Conservation (phyloP, 2,329 filamentous ascomycete species). For the Akanthomyces muscarius region DNA sequence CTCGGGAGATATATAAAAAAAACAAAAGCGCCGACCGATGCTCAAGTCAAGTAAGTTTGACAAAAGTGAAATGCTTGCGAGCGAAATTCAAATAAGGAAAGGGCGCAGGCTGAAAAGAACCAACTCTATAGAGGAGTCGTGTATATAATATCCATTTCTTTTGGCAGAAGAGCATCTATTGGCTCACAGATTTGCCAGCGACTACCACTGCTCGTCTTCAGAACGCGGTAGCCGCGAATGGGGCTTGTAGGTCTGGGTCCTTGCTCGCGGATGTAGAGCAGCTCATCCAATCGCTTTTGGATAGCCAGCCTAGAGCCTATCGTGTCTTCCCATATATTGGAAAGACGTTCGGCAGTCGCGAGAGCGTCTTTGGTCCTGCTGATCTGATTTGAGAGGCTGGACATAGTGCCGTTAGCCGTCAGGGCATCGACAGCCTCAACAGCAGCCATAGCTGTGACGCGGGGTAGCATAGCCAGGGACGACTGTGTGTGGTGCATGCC, state of each 20-base stretch:
- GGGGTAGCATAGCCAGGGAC: slow-evolving; percentile 45
- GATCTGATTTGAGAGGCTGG: slow-evolving; percentile 48
- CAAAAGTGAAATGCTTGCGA: too few species aligned
- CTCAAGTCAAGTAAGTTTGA: too few species aligned
- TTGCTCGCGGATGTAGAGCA: slow-evolving; percentile 33
- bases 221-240: slow-evolving; percentile 29
- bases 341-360: slow-evolving; percentile 52
- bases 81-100: not conserved
- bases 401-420: slow-evolving; percentile 53
- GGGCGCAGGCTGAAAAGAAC: not conserved
- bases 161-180: slow-evolving; percentile 33
- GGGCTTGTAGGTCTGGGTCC: slow-evolving; percentile 26
- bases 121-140: slow-evolving; percentile 19
- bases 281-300: slow-evolving; percentile 32
- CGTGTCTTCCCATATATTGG: slow-evolving; percentile 57
- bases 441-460: slow-evolving; percentile 59
- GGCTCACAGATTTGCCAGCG: slow-evolving; percentile 36
- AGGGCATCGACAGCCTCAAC: slow-evolving; percentile 64
- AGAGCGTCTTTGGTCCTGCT: slow-evolving; percentile 51
- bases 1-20: too few species aligned
- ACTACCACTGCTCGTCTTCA: slow-evolving; percentile 27
- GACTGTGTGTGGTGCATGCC: slow-evolving; percentile 32
- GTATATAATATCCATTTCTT: slow-evolving; percentile 37
- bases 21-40: too few species aligned
- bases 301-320: slow-evolving; percentile 47